A percentile compares a stretch with the other conserved stretches of the same genome.
phyloP scores from a whole-genome alignment of 1,284 basidiomycete species.

The Boletus smithii region DNA sequence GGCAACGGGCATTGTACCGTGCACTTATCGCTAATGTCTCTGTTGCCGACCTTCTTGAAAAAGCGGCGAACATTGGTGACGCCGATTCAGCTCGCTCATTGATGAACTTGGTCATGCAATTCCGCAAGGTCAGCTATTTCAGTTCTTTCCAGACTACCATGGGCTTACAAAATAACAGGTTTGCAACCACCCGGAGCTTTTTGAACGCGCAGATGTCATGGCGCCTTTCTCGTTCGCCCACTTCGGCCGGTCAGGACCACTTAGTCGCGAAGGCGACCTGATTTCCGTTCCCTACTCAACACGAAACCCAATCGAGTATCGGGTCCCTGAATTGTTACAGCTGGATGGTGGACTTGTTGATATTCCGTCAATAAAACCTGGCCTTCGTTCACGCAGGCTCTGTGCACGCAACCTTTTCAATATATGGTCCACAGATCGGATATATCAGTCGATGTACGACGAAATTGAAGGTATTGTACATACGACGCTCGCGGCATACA shows the following conservation, averaged over 20 bases:
- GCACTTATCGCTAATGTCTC: constrained; percentile 91
- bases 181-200: constrained; percentile 98
- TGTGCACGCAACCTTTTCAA: constrained; percentile 76
- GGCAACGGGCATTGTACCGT: constrained; percentile 92
- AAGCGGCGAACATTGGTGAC: constrained; percentile 87
- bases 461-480: constrained; percentile 47
- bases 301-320: constrained; percentile 80
- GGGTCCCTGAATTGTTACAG: constrained; percentile 77
- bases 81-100: constrained; percentile 88
- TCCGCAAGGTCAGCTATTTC: constrained; percentile 73
- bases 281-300: constrained; percentile 84
- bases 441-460: constrained; percentile 68
- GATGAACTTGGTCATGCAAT: constrained; percentile 99
- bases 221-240: constrained; percentile 88
- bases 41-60: constrained; percentile 90
- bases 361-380: constrained; percentile 60
- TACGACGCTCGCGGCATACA: background rate
- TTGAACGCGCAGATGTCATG: constrained; percentile 94
- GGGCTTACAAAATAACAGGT: constrained; percentile 50
- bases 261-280: constrained; percentile 84
- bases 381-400: constrained; percentile 56
- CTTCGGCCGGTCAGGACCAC: constrained; percentile 79
- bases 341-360: constrained; percentile 74
- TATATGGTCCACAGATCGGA: constrained; percentile 87
- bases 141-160: background rate